These are phyloP conservation scores for Bromus sterilis DNA, from an alignment of 176 grass and related monocot genomes.

Conservation along the genomic window DNA sequence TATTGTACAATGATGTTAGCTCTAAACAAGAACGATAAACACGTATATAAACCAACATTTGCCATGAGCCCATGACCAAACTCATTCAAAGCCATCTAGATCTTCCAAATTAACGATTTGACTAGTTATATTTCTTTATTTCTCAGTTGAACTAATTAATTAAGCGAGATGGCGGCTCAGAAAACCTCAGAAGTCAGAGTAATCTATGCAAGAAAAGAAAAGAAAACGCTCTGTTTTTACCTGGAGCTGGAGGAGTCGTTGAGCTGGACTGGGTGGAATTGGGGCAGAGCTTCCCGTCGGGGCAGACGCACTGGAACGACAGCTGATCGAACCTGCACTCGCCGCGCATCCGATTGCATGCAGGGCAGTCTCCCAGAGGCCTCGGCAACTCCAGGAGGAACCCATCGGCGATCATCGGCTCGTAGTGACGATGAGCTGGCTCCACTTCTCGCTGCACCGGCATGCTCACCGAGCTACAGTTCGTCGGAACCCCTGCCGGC, in stretches of 20 bases:
- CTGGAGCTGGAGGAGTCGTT: neutral
- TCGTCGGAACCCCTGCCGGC: neutral
- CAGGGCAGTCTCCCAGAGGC: neutral
- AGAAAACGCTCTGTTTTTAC: neutral
- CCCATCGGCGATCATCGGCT: slow-evolving; percentile 5
- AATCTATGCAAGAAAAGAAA: neutral
- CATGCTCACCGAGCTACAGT: neutral
- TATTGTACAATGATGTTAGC: neutral
- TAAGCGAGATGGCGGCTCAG: neutral
- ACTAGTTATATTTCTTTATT: neutral
- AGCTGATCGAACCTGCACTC: slow-evolving; percentile 25
- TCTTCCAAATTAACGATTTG: neutral
- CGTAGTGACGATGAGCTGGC: neutral
- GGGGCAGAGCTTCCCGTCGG: neutral
- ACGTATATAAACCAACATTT: neutral
- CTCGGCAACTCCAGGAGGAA: slow-evolving; percentile 27
- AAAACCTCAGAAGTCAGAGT: neutral
- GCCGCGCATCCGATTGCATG: neutral
- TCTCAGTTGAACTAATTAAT: neutral
- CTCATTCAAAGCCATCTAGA: neutral
- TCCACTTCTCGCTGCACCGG: slow-evolving; percentile 7
- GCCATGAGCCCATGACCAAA: neutral
- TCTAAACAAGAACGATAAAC: neutral
- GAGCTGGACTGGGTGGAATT: neutral
- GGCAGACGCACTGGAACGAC: slow-evolving; percentile 35